Conservation (phyloP, 768 basidiomycete genomes). For the Albatrellus ellisii region DNA sequence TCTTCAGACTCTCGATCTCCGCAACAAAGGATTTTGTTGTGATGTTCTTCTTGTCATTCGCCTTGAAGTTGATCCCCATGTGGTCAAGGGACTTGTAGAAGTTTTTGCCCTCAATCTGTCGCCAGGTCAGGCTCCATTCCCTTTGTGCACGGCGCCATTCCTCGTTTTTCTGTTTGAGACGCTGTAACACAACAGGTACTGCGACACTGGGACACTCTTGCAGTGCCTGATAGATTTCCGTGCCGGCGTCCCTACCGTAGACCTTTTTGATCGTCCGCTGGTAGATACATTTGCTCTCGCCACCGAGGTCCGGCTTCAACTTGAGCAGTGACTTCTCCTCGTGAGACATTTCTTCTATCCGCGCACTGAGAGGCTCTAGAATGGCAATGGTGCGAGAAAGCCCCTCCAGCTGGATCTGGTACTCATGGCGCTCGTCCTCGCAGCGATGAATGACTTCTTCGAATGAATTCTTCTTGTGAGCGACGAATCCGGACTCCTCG, state of each 20-base stretch:
- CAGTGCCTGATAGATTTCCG: constrained; percentile 71
- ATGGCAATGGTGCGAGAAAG: constrained; percentile 82
- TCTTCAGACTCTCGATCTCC: constrained; percentile 64
- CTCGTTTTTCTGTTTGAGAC: constrained; percentile 89
- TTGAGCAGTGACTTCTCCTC: constrained; percentile 78
- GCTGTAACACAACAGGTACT: constrained; percentile 80
- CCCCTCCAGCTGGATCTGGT: constrained; percentile 89
- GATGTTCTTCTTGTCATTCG: constrained; percentile 89
- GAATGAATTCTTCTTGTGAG: constrained; percentile 94
- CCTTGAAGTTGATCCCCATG: constrained; percentile 90
- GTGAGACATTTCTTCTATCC: constrained; percentile 78
- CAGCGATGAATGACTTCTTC: constrained; percentile 95
- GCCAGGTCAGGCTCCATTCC: constrained; percentile 95
- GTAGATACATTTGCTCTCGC: constrained; percentile 75
- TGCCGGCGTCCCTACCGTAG: constrained; percentile 69
- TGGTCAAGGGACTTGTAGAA: constrained; percentile 97
- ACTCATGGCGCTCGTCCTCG: constrained; percentile 97
- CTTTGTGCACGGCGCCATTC: constrained; percentile 93
- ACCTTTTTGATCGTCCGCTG: constrained; percentile 90
- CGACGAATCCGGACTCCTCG: constrained; percentile 86
- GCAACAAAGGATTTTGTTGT: constrained; percentile 72
- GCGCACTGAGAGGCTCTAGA: constrained; percentile 74
- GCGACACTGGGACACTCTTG: constrained; percentile 87
- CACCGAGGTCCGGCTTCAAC: constrained; percentile 82
- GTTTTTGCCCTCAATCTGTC: constrained; percentile 93